These are phyloP conservation scores for Blastomyces parvus DNA, from an alignment of 2,329 filamentous ascomycete genomes.

Conservation along the genomic window DNA sequence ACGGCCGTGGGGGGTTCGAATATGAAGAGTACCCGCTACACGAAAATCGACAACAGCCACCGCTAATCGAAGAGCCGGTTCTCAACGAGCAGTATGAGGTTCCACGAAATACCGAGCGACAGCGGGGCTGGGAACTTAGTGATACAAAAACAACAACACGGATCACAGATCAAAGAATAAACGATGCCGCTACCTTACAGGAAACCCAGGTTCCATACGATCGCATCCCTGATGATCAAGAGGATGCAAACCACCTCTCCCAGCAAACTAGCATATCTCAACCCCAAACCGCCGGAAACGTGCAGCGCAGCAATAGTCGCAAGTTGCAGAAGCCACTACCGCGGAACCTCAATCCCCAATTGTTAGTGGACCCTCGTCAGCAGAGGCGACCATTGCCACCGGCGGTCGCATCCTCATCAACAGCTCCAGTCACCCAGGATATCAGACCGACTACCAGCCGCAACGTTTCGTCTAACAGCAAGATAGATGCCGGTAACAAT, in stretches of 20 bases:
- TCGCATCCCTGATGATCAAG: conserved; percentile 4
- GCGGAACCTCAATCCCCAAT: conserved; percentile 4
- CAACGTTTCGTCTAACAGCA: not conserved
- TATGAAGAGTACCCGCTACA: conserved; percentile 10
- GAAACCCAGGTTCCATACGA: conserved; percentile 1
- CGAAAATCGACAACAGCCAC: not conserved
- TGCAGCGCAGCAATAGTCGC: conserved; percentile 15
- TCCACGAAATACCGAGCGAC: not conserved
- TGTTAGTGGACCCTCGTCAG: not conserved
- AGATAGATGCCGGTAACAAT: not conserved
- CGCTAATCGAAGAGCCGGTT: not conserved
- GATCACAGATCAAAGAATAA: conserved; percentile 1
- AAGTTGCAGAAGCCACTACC: conserved; percentile 16
- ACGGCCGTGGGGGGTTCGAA: conserved; percentile 12
- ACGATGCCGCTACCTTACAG: conserved; percentile 2
- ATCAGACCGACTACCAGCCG: not conserved
- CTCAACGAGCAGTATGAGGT: not conserved
- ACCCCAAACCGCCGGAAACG: not conserved
- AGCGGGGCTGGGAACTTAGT: not conserved
- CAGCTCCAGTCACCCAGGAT: not conserved
- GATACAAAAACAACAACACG: not conserved
- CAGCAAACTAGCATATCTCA: not conserved
- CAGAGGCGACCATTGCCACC: not conserved
- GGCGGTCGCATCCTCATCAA: not conserved
- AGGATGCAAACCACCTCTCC: not conserved